Percentiles rank a stretch among this genome's conserved stretches.
These are phyloP conservation scores for Beauveria asiatica DNA, from an alignment of 2,329 filamentous ascomycete species.

Conservation along the genomic window DNA sequence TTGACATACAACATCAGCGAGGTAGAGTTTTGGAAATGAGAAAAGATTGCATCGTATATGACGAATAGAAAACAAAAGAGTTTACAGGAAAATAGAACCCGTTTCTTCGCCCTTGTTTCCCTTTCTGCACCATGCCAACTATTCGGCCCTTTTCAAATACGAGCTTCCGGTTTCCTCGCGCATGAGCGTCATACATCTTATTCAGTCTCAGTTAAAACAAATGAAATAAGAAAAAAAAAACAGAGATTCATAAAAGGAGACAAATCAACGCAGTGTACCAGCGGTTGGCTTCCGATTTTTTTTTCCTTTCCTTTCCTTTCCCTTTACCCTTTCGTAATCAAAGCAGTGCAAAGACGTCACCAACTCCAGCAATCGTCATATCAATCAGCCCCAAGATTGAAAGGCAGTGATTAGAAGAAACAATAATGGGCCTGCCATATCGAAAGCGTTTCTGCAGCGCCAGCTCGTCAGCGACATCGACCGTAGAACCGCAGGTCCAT, in stretches of 20 bases:
- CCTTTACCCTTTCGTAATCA: slow-evolving; percentile 1
- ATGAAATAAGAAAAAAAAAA: slow-evolving; percentile 3
- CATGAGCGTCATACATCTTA: not conserved
- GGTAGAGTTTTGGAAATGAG: not conserved
- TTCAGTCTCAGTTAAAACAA: slow-evolving; percentile 8
- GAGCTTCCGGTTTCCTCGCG: not conserved
- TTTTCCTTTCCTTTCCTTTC: not conserved
- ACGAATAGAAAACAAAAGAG: slow-evolving; percentile 25
- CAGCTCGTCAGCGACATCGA: not conserved
- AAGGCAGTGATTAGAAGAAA: not conserved
- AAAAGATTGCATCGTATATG: slow-evolving; percentile 9
- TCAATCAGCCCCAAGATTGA: slow-evolving; percentile 1
- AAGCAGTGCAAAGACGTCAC: slow-evolving; percentile 1
- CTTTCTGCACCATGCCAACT: not conserved
- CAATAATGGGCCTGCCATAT: slow-evolving; percentile 4
- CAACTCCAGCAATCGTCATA: slow-evolving; percentile 6
- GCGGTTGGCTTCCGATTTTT: not conserved
- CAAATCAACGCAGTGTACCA: not conserved
- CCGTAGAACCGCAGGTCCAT: not conserved
- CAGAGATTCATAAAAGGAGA: slow-evolving; percentile 9
- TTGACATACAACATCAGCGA: not conserved
- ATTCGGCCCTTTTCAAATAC: not conserved
- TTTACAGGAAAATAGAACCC: slow-evolving; percentile 24
- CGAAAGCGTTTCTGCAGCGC: not conserved
- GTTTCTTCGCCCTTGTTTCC: not conserved